Conservation (phyloP, 2,329 filamentous ascomycete genomes). For the Scedosporium dehoogii region DNA sequence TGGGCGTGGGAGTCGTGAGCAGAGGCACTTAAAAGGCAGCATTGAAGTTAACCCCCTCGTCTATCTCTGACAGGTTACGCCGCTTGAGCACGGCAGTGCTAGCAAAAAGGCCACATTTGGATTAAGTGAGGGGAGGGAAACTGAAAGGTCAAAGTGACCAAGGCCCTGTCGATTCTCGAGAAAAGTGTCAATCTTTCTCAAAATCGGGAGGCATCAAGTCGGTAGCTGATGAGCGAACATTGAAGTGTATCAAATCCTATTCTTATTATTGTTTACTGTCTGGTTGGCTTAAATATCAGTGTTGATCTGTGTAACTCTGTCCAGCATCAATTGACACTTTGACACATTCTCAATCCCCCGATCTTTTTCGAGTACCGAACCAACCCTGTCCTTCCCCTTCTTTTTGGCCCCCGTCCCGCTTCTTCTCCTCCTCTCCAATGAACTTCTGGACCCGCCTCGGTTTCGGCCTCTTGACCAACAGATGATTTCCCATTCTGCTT, state of each 20-base stretch:
- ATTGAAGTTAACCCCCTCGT: too few species aligned
- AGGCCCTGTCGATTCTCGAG: not conserved
- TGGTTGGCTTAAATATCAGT: not conserved
- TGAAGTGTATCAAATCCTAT: not conserved
- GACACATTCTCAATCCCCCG: not conserved
- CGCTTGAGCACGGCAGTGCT: too few species aligned
- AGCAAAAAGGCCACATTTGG: too few species aligned
- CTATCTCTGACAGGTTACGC: too few species aligned
- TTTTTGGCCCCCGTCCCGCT: conserved; percentile 6
- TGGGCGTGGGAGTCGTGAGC: too few species aligned
- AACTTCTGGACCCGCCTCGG: not conserved
- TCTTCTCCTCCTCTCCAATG: not conserved
- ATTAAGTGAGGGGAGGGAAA: too few species aligned
- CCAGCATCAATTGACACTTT: not conserved
- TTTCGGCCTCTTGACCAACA: too few species aligned
- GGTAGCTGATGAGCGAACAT: not conserved
- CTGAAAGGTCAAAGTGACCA: too few species aligned
- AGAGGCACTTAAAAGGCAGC: too few species aligned
- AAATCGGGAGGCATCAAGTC: not conserved
- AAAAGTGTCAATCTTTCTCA: too few species aligned
- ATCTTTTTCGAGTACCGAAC: not conserved
- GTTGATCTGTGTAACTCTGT: not conserved
- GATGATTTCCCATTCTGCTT: not conserved
- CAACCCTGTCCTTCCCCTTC: not conserved
- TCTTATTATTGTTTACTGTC: not conserved